These are phyloP conservation scores for Metschnikowia borealis DNA, from an alignment of 805 yeast genomes.

Conservation along the genomic window DNA sequence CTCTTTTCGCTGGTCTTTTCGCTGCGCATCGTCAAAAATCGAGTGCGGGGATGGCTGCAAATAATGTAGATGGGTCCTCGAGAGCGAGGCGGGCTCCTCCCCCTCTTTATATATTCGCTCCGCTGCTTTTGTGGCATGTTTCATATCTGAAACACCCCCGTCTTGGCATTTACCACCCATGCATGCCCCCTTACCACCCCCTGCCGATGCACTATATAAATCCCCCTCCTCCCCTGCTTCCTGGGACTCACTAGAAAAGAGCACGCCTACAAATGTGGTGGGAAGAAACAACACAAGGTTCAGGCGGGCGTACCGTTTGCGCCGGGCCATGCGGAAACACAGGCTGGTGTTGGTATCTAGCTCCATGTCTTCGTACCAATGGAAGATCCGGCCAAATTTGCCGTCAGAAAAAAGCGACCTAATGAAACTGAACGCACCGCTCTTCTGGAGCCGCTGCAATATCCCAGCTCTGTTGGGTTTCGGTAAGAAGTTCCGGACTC, in stretches of 20 bases:
- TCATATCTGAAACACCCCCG: not conserved
- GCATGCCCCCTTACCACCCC: not conserved
- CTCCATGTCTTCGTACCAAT: slow-evolving; percentile 1
- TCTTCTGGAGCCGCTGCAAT: not conserved
- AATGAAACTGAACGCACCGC: not conserved
- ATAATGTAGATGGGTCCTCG: not conserved
- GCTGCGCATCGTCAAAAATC: not conserved
- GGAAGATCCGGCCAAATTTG: not conserved
- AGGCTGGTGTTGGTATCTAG: slow-evolving; percentile 2
- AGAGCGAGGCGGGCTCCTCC: not conserved
- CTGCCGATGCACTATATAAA: not conserved
- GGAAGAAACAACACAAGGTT: slow-evolving; percentile 49
- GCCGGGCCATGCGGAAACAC: slow-evolving; percentile 56
- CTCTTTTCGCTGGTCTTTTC: not conserved
- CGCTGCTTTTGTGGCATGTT: not conserved
- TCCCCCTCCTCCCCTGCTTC: not conserved
- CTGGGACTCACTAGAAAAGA: slow-evolving; percentile 43
- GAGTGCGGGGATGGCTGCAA: slow-evolving; percentile 3
- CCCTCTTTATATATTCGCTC: not conserved
- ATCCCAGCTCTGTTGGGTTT: not conserved
- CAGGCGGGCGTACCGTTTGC: slow-evolving; percentile 48
- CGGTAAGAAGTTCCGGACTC: not conserved
- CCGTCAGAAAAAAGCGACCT: not conserved
- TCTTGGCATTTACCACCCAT: not conserved
- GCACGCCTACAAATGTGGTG: slow-evolving; percentile 58